phyloP scores from a whole-genome alignment of 345 rosid genomes.

The Clausena lansium region DNA sequence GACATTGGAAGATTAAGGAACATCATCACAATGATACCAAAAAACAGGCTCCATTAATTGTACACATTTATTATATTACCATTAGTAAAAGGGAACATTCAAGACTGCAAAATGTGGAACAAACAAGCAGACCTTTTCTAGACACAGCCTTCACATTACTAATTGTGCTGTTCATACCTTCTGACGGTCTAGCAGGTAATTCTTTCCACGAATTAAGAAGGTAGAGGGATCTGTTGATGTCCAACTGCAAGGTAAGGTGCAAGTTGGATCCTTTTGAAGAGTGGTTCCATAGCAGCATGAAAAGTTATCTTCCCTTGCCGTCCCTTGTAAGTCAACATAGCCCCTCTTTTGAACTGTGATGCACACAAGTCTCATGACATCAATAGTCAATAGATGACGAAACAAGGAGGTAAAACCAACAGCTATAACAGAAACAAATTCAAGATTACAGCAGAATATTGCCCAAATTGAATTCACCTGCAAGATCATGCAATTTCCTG shows the following conservation, averaged over 20 bases:
- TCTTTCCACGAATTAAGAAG: slow-evolving; percentile 83
- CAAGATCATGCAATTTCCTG: slow-evolving; percentile 82
- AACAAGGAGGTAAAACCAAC: not conserved
- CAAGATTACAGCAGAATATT: not conserved
- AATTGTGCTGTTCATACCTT: slow-evolving; percentile 49
- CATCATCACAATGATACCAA: not conserved
- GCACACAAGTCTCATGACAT: slow-evolving; percentile 14
- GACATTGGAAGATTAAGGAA: slow-evolving; percentile 5
- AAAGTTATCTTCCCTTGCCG: slow-evolving; percentile 50
- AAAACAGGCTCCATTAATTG: not conserved
- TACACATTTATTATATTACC: not conserved
- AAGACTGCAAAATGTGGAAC: not conserved
- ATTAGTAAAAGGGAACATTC: not conserved
- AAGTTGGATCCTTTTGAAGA: slow-evolving; percentile 71
- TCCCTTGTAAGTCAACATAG: slow-evolving; percentile 81
- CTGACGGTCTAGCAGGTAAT: slow-evolving; percentile 69
- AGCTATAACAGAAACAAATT: not conserved
- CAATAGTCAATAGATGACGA: slow-evolving; percentile 12
- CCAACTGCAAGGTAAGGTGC: slow-evolving; percentile 72
- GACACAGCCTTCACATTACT: not conserved
- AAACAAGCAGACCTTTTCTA: not conserved
- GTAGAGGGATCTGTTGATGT: slow-evolving; percentile 73
- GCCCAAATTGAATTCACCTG: slow-evolving; percentile 52
- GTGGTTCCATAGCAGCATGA: slow-evolving; percentile 75
- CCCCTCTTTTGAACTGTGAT: slow-evolving; percentile 85